phyloP scores from a whole-genome alignment of 306 rosid genomes.

The Fragaria ananassa region DNA sequence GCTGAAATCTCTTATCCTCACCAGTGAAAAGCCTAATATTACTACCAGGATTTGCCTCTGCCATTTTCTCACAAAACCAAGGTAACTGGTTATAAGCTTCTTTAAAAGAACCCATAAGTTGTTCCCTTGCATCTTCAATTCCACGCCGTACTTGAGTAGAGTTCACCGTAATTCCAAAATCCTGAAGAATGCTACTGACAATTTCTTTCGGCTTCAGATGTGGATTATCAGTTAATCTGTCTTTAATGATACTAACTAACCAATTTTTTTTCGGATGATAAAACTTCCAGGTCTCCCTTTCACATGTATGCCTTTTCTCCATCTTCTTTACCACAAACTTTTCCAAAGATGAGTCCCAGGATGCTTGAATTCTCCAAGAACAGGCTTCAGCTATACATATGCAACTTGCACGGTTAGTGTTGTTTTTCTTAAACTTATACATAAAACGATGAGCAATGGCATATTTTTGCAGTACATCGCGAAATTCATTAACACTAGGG shows the following conservation, averaged over 20 bases:
- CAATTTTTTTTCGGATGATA: conserved; percentile 52
- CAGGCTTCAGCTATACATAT: conserved; percentile 42
- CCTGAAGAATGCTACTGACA: conserved; percentile 37
- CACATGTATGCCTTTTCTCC: conserved; percentile 43
- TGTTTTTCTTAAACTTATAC: conserved; percentile 44
- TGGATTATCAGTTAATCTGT: conserved; percentile 41
- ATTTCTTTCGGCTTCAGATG: conserved; percentile 52
- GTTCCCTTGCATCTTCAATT: conserved; percentile 47
- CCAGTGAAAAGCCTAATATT: conserved; percentile 23
- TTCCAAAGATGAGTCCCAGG: conserved; percentile 45
- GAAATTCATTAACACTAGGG: conserved; percentile 42
- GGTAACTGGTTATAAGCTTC: conserved; percentile 50
- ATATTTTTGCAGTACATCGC: conserved; percentile 55
- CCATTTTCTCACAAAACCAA: conserved; percentile 44
- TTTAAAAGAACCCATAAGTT: conserved; percentile 46
- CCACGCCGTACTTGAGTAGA: conserved; percentile 56
- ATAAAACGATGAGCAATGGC: conserved; percentile 50
- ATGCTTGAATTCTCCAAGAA: conserved; percentile 55
- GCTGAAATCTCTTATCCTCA: conserved; percentile 41
- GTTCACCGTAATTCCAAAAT: conserved; percentile 51
- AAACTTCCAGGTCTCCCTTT: conserved; percentile 37
- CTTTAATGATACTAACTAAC: conserved; percentile 48
- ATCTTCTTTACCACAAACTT: conserved; percentile 44
- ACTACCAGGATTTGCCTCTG: conserved; percentile 50
- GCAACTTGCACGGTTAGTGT: conserved; percentile 50